Base-by-base conservation (phyloP, 2,329 filamentous ascomycete genomes). In the Fonsecaea multimorphosa region DNA sequence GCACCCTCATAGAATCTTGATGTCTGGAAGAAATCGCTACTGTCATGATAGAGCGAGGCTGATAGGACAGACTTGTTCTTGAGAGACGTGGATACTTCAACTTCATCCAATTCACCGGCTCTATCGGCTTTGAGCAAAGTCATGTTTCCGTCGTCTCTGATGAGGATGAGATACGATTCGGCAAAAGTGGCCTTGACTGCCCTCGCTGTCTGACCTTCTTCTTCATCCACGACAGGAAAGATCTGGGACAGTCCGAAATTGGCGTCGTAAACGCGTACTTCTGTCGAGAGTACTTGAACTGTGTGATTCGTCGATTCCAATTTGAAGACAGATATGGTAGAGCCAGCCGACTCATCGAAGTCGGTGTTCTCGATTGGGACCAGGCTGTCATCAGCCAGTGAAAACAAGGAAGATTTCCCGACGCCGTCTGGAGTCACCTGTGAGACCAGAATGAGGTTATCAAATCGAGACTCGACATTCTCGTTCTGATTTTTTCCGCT, bases 231-330 rank as follows among this genome's bases (percentile, higher is more conserved):
- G 85, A 98, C 92, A 0, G 93, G 92, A 57, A 97, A 85, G 61
- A 99, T 98, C 74, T 98, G 94, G 53, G 89, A 89, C 60, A 99
- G 84, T 11, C 90, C 91, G 65, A 99, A 86, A 76, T 96, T 92
- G 78, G 89, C 89, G 76, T 98, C 93, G 73, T 97, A 99, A 67
- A 90, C 94, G 65, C 94, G 86, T 27, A 98, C 87, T 74, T 98
- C 94, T 1, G 89, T 92, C 70, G 89, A 91, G 60, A 97, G 83
- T 1, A 97, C 89, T 74, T 98, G 95, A 16, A 98, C 89, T 36
- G 98, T 89, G 65, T 92, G 87, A 74, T 86, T 91, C 66, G 91
- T 88, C 58, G 87, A 86, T n/a, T 90, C 91, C 77, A 99, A 87
- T 0, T 90, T 91, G 16, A 91, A 92, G 19, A 95, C 90, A 71